Percentiles rank a stretch among this genome's conserved stretches.
These are phyloP conservation scores for Chalaropsis ovoidea DNA, from an alignment of 2,329 filamentous ascomycete genomes.

Conservation along the genomic window DNA sequence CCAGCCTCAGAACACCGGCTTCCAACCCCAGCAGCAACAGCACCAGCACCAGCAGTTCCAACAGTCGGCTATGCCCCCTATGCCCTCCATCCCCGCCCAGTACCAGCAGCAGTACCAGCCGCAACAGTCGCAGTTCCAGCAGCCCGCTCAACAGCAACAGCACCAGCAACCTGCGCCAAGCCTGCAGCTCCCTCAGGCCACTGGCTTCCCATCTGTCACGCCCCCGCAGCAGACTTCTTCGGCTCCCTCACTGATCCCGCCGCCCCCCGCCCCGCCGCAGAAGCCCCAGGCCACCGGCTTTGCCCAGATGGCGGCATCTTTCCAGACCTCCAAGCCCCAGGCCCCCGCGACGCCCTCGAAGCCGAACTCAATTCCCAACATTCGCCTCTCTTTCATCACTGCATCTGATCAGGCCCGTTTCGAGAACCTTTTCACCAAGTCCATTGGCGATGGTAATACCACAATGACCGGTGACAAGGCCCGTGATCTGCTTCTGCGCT, in stretches of 20 bases:
- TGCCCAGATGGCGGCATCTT: constrained; percentile 56
- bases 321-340: constrained; percentile 44
- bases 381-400: constrained; percentile 90
- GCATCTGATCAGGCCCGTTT: constrained; percentile 93
- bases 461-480: constrained; percentile 91
- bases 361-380: constrained; percentile 76
- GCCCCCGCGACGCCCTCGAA: constrained; percentile 40
- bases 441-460: constrained; percentile 70
- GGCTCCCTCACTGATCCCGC: constrained; percentile 32
- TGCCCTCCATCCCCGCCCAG: constrained; percentile 51
- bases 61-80: constrained; percentile 45
- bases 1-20: constrained; percentile 22
- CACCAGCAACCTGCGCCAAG: constrained; percentile 36
- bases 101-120: constrained; percentile 48
- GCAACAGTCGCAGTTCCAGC: constrained; percentile 38
- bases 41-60: constrained; percentile 48
- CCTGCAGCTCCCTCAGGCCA: constrained; percentile 37
- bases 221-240: constrained; percentile 43
- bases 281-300: constrained; percentile 59
- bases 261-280: constrained; percentile 49
- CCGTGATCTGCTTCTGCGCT: constrained; percentile 76
- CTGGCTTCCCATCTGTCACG: constrained; percentile 39
- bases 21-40: constrained; percentile 22
- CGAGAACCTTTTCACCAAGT: constrained; percentile 93
- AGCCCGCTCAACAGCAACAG: constrained; percentile 35